Conservation (phyloP, 2,329 filamentous ascomycete species). For the Arthrobotrys sphaeroides region DNA sequence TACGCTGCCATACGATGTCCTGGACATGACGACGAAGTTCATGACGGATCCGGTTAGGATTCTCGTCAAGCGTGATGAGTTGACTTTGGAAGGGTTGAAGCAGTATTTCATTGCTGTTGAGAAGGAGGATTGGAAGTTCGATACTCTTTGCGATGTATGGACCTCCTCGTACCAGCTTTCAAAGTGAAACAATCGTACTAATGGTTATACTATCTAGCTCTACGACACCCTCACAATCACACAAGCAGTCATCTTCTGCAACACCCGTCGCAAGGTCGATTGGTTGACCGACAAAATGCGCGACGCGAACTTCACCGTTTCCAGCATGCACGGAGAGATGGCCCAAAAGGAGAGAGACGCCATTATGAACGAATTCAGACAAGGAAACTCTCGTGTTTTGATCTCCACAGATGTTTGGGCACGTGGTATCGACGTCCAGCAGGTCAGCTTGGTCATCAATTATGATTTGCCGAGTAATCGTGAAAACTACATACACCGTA, state of each 20-base stretch:
- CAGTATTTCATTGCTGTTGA: slow-evolving; percentile 99
- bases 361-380: slow-evolving; percentile 99
- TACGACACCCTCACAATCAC: slow-evolving; percentile 99
- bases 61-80: slow-evolving; percentile 96
- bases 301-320: slow-evolving; percentile 97
- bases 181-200: not conserved
- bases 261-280: slow-evolving; percentile 97
- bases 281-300: slow-evolving; percentile 99
- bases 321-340: slow-evolving; percentile 99
- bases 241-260: slow-evolving; percentile 99
- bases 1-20: slow-evolving; percentile 94
- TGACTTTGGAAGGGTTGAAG: slow-evolving; percentile 96
- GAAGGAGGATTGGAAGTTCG: slow-evolving; percentile 99
- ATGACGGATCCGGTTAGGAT: slow-evolving; percentile 98
- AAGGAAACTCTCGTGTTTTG: slow-evolving; percentile 92
- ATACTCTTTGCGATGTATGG: slow-evolving; percentile 85
- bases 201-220: slow-evolving; percentile 63
- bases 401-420: slow-evolving; percentile 99
- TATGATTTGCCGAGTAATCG: slow-evolving; percentile 98
- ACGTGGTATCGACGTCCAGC: slow-evolving; percentile 97
- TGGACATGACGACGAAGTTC: slow-evolving; percentile 99
- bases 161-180: not conserved
- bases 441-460: slow-evolving; percentile 98
- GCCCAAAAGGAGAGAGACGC: slow-evolving; percentile 96
- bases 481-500: slow-evolving; percentile 99